phyloP scores from a whole-genome alignment of 768 basidiomycete genomes.

The Termitomyces sp. region DNA sequence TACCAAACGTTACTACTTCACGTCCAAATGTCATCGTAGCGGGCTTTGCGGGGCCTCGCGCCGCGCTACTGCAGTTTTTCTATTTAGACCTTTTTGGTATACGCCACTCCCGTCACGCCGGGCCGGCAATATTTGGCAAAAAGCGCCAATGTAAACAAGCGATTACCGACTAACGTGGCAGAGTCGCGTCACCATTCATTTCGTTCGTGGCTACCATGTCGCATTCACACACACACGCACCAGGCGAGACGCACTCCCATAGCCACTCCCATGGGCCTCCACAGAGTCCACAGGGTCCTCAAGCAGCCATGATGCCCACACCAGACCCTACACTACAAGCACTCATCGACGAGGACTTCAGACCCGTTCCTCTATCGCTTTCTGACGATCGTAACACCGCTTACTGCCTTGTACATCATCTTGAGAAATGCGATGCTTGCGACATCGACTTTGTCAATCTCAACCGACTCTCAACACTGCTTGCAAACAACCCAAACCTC shows the following conservation, averaged over 20 bases:
- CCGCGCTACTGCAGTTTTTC: no score
- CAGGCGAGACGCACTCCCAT: constrained; percentile 49
- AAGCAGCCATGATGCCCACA: constrained; percentile 40
- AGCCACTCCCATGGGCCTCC: constrained; percentile 32
- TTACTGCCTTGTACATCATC: constrained; percentile 63
- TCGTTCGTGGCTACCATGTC: constrained; percentile 42
- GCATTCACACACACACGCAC: constrained; percentile 60
- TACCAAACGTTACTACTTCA: no score
- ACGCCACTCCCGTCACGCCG: constrained; percentile 1
- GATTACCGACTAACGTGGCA: constrained; percentile 14
- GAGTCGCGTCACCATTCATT: background rate
- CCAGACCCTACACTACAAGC: constrained; percentile 74
- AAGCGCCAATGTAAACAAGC: constrained; percentile 3
- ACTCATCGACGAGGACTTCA: constrained; percentile 71
- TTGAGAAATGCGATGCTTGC: constrained; percentile 74
- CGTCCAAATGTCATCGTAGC: no score
- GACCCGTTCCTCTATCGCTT: constrained; percentile 52
- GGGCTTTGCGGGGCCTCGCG: no score
- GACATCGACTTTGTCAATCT: constrained; percentile 68
- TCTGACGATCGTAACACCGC: constrained; percentile 51
- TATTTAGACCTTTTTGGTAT: background rate
- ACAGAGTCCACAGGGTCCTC: constrained; percentile 42
- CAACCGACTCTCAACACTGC: constrained; percentile 72
- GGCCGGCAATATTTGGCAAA: constrained; percentile 5
- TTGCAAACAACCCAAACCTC: constrained; percentile 65